These are phyloP conservation scores for Pyrus bretschneideri DNA, from an alignment of 306 rosid genomes.

Conservation along the genomic window DNA sequence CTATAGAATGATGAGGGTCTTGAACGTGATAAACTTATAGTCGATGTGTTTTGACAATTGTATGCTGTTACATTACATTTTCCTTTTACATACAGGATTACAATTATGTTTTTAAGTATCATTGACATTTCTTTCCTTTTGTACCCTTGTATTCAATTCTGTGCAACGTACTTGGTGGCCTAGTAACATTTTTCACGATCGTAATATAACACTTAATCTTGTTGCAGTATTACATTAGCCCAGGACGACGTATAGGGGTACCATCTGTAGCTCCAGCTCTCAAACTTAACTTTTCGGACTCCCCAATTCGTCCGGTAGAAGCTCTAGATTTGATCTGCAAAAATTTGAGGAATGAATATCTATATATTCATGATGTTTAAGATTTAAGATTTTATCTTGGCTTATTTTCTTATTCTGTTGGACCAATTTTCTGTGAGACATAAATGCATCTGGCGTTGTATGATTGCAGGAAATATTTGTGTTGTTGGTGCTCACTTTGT, in stretches of 20 bases:
- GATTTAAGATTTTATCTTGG: background rate
- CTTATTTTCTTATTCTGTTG: background rate
- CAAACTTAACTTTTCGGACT: slow-evolving; percentile 70
- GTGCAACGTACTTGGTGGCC: slow-evolving; percentile 8
- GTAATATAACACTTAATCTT: slow-evolving; percentile 18
- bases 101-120: slow-evolving; percentile 4
- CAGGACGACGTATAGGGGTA: slow-evolving; percentile 67
- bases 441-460: background rate
- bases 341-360: background rate
- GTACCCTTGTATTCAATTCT: background rate
- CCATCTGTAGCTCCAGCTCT: slow-evolving; percentile 22
- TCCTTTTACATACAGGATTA: background rate
- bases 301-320: slow-evolving; percentile 82
- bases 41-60: too few relatives aligned
- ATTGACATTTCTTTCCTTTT: slow-evolving; percentile 9
- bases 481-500: slow-evolving; percentile 17
- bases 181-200: slow-evolving; percentile 12
- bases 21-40: background rate
- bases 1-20: background rate
- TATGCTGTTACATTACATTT: background rate
- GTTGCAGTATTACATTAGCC: slow-evolving; percentile 61
- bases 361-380: background rate
- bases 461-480: background rate
- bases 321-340: background rate
- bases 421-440: too few relatives aligned